Evolutionary conservation across 2,329 filamentous ascomycete genomes (phyloP).

Genomic region (Cladosporium cucumerinum): DNA sequence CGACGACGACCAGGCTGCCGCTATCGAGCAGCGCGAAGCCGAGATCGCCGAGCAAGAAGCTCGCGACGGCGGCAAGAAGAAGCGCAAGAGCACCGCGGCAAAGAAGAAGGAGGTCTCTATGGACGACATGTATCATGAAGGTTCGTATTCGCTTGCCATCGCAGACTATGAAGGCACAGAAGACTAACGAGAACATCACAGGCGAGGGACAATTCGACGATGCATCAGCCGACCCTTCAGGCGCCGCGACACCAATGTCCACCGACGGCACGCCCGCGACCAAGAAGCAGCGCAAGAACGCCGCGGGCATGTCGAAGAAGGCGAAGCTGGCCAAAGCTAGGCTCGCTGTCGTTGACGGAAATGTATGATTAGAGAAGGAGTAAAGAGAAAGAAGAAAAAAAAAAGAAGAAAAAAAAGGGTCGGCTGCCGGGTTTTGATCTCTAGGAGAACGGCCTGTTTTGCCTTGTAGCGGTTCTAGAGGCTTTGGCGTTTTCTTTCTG

Average conservation of each 20-base stretch:
- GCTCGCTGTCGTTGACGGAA: slow-evolving; percentile 48
- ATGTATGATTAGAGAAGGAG: slow-evolving; percentile 22
- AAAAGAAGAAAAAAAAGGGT: too few species aligned
- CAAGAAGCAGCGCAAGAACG: slow-evolving; percentile 55
- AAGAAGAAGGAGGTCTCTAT: slow-evolving; percentile 67
- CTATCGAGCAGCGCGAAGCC: slow-evolving; percentile 89
- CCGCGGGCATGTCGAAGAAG: slow-evolving; percentile 45
- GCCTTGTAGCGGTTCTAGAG: background rate
- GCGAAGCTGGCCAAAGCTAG: slow-evolving; percentile 51
- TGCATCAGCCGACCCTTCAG: slow-evolving; percentile 78
- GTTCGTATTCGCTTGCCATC: slow-evolving; percentile 54
- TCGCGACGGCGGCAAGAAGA: slow-evolving; percentile 42
- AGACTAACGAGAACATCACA: slow-evolving; percentile 38
- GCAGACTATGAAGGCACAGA: background rate
- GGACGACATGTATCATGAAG: slow-evolving; percentile 99
- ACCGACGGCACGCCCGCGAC: slow-evolving; percentile 37
- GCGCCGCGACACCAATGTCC: slow-evolving; percentile 73
- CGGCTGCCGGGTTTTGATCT: background rate
- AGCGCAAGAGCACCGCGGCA: slow-evolving; percentile 44
- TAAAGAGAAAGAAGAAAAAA: background rate
- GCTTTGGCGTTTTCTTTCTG: background rate
- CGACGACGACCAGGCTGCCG: slow-evolving; percentile 91
- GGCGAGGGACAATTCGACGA: slow-evolving; percentile 98
- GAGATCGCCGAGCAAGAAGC: slow-evolving; percentile 69
- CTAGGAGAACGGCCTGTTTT: background rate